Percentiles rank a stretch among this genome's conserved stretches.
phyloP scores from a whole-genome alignment of 2,329 filamentous ascomycete species.

The Mycocentrospora acerina region DNA sequence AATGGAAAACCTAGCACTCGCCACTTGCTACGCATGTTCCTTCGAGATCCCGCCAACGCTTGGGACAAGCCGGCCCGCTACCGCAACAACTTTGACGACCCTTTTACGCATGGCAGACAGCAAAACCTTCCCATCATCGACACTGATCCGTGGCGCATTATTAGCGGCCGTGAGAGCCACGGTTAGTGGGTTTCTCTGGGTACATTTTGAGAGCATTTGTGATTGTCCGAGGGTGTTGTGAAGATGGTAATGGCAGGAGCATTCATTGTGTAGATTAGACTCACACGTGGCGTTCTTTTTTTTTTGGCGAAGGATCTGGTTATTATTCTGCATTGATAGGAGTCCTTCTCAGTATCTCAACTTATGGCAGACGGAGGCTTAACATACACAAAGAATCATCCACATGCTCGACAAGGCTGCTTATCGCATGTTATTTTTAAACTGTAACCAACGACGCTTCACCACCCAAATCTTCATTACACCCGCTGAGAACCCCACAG shows the following conservation, averaged over 20 bases:
- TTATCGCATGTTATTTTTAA: constrained; percentile 3
- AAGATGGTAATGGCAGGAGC: not conserved
- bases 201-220: not conserved
- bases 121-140: constrained; percentile 39
- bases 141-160: constrained; percentile 39
- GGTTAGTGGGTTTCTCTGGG: constrained; percentile 20
- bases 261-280: not conserved
- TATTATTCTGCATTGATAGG: constrained; percentile 7
- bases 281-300: not conserved
- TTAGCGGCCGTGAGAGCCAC: constrained; percentile 43
- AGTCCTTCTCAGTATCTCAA: constrained; percentile 9
- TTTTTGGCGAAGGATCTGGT: not conserved
- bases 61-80: constrained; percentile 36
- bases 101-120: constrained; percentile 30
- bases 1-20: constrained; percentile 28
- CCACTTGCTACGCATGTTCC: constrained; percentile 42
- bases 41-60: constrained; percentile 35
- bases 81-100: constrained; percentile 34
- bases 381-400: constrained; percentile 11
- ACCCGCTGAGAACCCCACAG: too few relatives aligned
- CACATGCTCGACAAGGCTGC: constrained; percentile 6
- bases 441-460: not conserved
- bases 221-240: too few relatives aligned
- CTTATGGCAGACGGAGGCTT: constrained; percentile 7
- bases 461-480: not conserved